These are phyloP conservation scores for Lindgomyces ingoldianus DNA, from an alignment of 495 filamentous ascomycete species.

Conservation along the genomic window DNA sequence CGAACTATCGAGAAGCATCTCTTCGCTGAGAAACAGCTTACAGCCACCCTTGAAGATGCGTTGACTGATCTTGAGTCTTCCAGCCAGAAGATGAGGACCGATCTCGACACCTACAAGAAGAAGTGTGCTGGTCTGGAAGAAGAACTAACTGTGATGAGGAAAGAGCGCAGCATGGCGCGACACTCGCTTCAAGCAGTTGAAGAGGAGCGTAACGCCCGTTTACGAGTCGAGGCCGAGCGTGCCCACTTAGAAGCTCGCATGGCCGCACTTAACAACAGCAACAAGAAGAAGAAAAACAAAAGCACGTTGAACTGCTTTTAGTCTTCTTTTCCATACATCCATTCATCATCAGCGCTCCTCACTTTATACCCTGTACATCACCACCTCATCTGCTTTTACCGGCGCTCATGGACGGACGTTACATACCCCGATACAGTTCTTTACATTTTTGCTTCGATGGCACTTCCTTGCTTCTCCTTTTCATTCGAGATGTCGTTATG, in stretches of 20 bases:
- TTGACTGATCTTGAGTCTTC: slow-evolving; percentile 88
- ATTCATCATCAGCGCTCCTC: neutral
- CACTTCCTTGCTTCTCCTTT: slow-evolving; percentile 11
- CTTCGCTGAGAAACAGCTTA: slow-evolving; percentile 93
- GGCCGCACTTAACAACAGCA: slow-evolving; percentile 60
- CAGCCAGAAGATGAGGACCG: slow-evolving; percentile 78
- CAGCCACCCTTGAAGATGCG: slow-evolving; percentile 89
- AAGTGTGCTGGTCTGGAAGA: slow-evolving; percentile 75
- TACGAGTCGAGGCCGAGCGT: slow-evolving; percentile 83
- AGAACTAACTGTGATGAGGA: slow-evolving; percentile 72
- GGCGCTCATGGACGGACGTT: slow-evolving; percentile 19
- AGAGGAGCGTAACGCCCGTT: slow-evolving; percentile 83
- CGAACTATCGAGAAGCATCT: slow-evolving; percentile 96
- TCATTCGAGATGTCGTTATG: slow-evolving; percentile 23
- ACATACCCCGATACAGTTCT: slow-evolving; percentile 34
- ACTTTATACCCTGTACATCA: slow-evolving; percentile 8
- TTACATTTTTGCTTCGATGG: slow-evolving; percentile 25
- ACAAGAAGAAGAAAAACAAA: slow-evolving; percentile 93
- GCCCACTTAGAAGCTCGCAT: slow-evolving; percentile 90
- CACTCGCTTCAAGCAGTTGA: slow-evolving; percentile 91
- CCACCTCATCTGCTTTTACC: slow-evolving; percentile 15
- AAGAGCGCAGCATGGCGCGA: slow-evolving; percentile 68
- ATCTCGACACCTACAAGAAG: slow-evolving; percentile 87
- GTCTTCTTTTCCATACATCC: neutral
- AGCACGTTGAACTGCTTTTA: slow-evolving; percentile 96